Percentiles rank a stretch among this genome's conserved stretches.
These are phyloP conservation scores for Spathaspora boniae DNA, from an alignment of 805 yeast species.

Conservation along the genomic window DNA sequence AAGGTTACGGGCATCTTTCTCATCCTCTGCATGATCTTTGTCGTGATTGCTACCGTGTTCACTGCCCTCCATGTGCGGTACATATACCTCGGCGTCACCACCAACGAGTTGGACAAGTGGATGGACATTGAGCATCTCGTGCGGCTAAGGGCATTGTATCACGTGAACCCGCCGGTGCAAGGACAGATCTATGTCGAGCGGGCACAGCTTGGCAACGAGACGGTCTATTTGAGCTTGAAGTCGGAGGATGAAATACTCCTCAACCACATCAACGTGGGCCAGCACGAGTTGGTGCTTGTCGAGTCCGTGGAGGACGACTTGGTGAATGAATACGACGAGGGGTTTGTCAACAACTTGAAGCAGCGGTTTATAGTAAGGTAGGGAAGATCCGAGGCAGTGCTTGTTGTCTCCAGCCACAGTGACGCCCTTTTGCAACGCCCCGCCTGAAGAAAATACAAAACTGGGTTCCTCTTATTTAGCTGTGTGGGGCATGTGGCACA, in stretches of 20 bases:
- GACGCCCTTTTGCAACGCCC: no score
- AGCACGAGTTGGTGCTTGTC: slow-evolving; percentile 15
- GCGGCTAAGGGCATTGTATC: slow-evolving; percentile 23
- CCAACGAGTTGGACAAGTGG: slow-evolving; percentile 77
- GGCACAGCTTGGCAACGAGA: slow-evolving; percentile 13
- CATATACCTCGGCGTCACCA: slow-evolving; percentile 65
- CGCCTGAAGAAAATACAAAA: no score
- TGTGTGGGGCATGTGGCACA: no score
- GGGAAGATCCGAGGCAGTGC: no score
- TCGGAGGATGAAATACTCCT: slow-evolving; percentile 19
- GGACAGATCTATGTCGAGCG: slow-evolving; percentile 22
- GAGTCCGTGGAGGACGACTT: slow-evolving; percentile 27
- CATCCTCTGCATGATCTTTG: slow-evolving; percentile 35
- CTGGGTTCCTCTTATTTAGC: no score
- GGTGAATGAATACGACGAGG: slow-evolving; percentile 47
- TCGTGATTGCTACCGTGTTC: slow-evolving; percentile 37
- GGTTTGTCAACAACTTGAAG: slow-evolving; percentile 40
- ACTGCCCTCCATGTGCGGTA: slow-evolving; percentile 44
- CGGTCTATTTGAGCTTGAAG: slow-evolving; percentile 27
- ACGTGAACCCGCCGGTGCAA: slow-evolving; percentile 9
- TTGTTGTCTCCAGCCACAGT: no score
- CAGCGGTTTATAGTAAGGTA: no score
- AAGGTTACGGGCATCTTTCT: slow-evolving; percentile 41
- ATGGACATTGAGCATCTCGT: slow-evolving; percentile 51
- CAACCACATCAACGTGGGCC: slow-evolving; percentile 7